A percentile compares a stretch with the other conserved stretches of the same genome.
These are phyloP conservation scores for Lyophyllum shimeji DNA, from an alignment of 768 basidiomycete genomes.

Conservation along the genomic window DNA sequence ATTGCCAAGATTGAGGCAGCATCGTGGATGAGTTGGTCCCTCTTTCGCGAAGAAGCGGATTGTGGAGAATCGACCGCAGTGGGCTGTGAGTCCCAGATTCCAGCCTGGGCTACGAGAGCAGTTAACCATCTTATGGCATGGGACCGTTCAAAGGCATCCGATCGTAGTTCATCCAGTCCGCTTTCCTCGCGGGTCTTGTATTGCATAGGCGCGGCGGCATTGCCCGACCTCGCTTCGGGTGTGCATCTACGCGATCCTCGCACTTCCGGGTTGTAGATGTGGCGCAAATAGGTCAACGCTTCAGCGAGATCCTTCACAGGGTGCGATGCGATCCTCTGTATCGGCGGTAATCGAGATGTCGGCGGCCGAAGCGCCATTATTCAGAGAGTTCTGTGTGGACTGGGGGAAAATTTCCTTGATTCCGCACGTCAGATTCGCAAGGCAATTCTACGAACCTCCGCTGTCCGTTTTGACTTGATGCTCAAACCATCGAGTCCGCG, in stretches of 20 bases:
- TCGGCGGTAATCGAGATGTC: conserved; percentile 54
- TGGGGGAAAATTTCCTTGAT: too few relatives aligned
- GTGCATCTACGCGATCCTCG: conserved; percentile 52
- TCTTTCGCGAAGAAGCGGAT: conserved; percentile 5
- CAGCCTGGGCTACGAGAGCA: conserved; percentile 47
- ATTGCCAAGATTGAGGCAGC: conserved; percentile 65
- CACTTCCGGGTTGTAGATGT: conserved; percentile 61
- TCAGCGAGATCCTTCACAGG: conserved; percentile 38
- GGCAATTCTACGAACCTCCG: neutral
- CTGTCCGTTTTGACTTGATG: neutral
- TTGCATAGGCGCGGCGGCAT: neutral
- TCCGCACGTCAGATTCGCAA: neutral
- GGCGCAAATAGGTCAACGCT: conserved; percentile 48
- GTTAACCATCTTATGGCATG: conserved; percentile 77
- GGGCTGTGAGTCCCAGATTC: conserved; percentile 6
- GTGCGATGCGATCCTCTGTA: conserved; percentile 39
- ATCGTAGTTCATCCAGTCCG: conserved; percentile 35
- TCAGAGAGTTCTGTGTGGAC: neutral
- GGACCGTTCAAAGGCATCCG: conserved; percentile 68
- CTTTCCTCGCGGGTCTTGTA: neutral
- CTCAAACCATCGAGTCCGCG: neutral
- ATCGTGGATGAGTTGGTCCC: conserved; percentile 44
- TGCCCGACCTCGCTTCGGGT: neutral
- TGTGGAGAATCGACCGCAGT: neutral
- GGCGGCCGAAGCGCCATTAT: conserved; percentile 31